Percentiles rank a stretch among this genome's conserved stretches.
These are phyloP conservation scores for Byssoonygena ceratinophila DNA, from an alignment of 2,329 filamentous ascomycete genomes.

Conservation along the genomic window DNA sequence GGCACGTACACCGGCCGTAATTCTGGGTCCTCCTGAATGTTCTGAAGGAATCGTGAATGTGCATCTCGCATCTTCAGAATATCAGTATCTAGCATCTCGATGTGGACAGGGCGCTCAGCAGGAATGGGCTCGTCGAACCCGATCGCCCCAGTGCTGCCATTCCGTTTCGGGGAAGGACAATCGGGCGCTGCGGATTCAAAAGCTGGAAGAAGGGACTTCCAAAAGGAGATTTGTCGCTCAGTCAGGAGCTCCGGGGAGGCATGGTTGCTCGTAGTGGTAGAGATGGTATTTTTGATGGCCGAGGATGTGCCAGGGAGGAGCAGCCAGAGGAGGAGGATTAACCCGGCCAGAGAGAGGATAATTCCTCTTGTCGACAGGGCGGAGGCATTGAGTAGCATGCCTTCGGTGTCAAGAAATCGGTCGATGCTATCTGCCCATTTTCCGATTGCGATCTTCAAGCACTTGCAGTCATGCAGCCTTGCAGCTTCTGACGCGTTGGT, in stretches of 20 bases:
- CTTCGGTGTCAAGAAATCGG: neutral
- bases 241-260: neutral
- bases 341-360: neutral
- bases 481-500: no score
- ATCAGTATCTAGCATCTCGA: conserved; percentile 25
- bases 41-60: conserved; percentile 28
- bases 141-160: conserved; percentile 22
- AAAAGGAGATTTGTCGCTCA: conserved; percentile 24
- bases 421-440: neutral
- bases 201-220: conserved; percentile 26
- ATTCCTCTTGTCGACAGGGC: conserved; percentile 1
- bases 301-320: neutral
- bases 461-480: no score
- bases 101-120: conserved; percentile 23
- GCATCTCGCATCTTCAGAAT: conserved; percentile 26
- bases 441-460: neutral
- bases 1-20: conserved; percentile 25
- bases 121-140: conserved; percentile 23
- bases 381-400: conserved; percentile 10
- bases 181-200: conserved; percentile 25
- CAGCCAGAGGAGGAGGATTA: conserved; percentile 6
- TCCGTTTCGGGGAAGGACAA: conserved; percentile 22
- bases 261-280: neutral
- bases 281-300: neutral
- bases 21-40: conserved; percentile 19